Evolutionary conservation across 345 rosid genomes (phyloP).

Genomic region (Fremontodendron californicum): DNA sequence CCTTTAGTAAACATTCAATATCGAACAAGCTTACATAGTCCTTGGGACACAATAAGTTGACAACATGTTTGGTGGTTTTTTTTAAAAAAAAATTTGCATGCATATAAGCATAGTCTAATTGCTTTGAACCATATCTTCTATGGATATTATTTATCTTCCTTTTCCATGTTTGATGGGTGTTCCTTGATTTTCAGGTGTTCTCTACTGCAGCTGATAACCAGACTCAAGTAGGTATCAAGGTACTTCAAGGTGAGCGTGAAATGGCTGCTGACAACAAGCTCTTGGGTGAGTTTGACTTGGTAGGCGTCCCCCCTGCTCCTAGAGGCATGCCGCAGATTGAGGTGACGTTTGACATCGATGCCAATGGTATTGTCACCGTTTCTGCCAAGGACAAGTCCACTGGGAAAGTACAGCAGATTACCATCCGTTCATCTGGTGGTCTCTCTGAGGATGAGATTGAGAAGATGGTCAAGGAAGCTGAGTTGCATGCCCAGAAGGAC

Average conservation of each 20-base stretch:
- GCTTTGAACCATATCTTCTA: not conserved
- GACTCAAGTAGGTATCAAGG: no score
- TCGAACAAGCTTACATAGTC: not conserved
- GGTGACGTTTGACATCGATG: no score
- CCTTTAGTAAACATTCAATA: not conserved
- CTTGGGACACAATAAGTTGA: not conserved
- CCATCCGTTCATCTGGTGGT: slow-evolving; percentile 87
- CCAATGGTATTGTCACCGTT: slow-evolving; percentile 80
- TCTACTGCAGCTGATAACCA: no score
- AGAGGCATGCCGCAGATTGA: no score
- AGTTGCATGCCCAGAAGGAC: slow-evolving; percentile 64
- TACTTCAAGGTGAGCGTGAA: no score
- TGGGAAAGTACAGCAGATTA: slow-evolving; percentile 70
- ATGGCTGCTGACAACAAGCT: slow-evolving; percentile 81
- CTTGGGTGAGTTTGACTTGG: slow-evolving; percentile 73
- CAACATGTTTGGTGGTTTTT: no score
- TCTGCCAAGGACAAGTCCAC: slow-evolving; percentile 86
- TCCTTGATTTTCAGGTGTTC: slow-evolving; percentile 43
- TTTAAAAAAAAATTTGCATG: no score
- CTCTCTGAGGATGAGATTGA: slow-evolving; percentile 76
- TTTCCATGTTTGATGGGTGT: not conserved
- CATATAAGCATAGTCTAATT: not conserved
- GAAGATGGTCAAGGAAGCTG: no score
- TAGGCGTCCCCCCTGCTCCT: no score
- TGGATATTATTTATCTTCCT: not conserved